These are phyloP conservation scores for Fusarium burgessii DNA, from an alignment of 2,329 filamentous ascomycete species.

Conservation along the genomic window DNA sequence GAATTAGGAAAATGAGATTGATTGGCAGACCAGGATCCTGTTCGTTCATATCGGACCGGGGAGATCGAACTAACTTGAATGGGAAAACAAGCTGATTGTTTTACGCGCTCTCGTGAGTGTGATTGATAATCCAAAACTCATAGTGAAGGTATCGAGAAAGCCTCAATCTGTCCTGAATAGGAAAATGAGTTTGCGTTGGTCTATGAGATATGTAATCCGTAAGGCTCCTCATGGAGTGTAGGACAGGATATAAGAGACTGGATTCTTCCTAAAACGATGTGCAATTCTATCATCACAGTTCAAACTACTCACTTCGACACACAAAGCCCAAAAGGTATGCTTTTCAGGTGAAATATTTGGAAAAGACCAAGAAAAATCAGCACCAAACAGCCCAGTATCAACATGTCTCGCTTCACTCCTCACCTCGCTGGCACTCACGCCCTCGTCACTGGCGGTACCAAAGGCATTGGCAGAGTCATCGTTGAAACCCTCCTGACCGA, in stretches of 20 bases:
- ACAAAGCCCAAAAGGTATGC: neutral
- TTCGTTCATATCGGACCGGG: neutral
- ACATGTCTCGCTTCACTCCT: slow-evolving; percentile 16
- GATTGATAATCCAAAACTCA: neutral
- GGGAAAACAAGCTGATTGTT: neutral
- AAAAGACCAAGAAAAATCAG: neutral
- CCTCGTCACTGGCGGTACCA: slow-evolving; percentile 27
- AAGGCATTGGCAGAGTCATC: slow-evolving; percentile 44
- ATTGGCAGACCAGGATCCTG: neutral
- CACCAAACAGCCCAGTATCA: no score
- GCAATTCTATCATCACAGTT: neutral
- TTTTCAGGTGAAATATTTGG: neutral
- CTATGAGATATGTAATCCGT: fast-evolving
- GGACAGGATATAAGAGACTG: neutral
- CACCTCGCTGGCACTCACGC: slow-evolving; percentile 13
- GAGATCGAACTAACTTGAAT: neutral
- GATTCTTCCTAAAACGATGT: neutral
- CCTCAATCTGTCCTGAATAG: neutral
- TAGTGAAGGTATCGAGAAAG: neutral
- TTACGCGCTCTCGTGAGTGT: neutral
- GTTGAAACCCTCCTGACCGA: slow-evolving; percentile 38
- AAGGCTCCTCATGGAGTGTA: fast-evolving
- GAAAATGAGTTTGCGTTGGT: neutral
- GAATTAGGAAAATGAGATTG: slow-evolving; percentile 29
- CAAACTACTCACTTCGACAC: fast-evolving